Evolutionary conservation across 257 asterid species (phyloP), one percentile per base, ranked within the genome.

Genomic region (Cruciata laevipes): DNA sequence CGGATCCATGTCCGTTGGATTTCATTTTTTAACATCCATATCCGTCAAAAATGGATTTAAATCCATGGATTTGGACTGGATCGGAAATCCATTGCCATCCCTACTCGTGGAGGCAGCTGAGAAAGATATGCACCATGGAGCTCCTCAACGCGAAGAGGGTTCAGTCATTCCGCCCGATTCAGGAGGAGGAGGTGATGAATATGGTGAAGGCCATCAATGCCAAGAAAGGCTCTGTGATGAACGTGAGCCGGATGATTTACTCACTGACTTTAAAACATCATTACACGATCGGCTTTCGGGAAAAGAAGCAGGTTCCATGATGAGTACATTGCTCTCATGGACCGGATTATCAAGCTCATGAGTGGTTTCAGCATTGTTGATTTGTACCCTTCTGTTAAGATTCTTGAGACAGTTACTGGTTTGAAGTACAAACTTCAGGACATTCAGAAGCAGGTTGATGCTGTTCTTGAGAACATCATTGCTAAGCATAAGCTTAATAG

Each of bases 381-480:
- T 27, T 23, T 42, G 10, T 65, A 65, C 38, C 69, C 69, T 24
- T 65, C 58, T 24, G 7, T 65, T 21, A 65, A 42, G 30, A 14
- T 65, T 12, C 69, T 65, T 42, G 69, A 65, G 30, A 65, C 21
- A 3, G 18, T 65, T 56, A 65, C 38, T 7, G 69, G 69, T 23
- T 12, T 65, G 4, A 65, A 56, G 58, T 2, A 10, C 0, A 65
- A 42, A 11, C 57, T 65, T 7, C 57, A 65, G 38, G 14, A 0
- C 7, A 25, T 65, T 1, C 69, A 65, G 20, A 14, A 23, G 1
- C 35, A 65, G 58, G 67, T 33, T 32, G 66, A 62, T 31, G 65
- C 32, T 27, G 37, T 60, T 7, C 42, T 30, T 60, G 65, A 60
- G 35, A 60, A 20, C 65, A 12, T 60, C 13, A 60, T 60, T 20